These are phyloP conservation scores for Plasmodium chabaudi DNA, from an alignment of 169 alveolate species.

Conservation along the genomic window DNA sequence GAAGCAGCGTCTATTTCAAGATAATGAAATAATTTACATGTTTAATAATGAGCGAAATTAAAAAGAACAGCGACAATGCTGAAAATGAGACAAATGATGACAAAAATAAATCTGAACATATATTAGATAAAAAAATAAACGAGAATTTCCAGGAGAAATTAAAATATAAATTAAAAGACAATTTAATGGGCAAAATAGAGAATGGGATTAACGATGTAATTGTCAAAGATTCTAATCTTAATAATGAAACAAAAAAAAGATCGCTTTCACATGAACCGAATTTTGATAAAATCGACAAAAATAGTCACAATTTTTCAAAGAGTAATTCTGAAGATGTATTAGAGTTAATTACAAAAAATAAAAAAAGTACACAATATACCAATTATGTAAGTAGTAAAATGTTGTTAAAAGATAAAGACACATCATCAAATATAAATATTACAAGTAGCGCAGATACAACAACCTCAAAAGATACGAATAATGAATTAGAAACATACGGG, in stretches of 20 bases:
- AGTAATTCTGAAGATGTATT: not conserved
- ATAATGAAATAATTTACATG: too few relatives aligned
- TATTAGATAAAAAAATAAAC: not conserved
- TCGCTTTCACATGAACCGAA: not conserved
- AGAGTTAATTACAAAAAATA: slow-evolving; percentile 8
- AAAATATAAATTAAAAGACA: not conserved
- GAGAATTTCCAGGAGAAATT: not conserved
- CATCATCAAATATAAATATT: slow-evolving; percentile 5
- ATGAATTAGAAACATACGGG: slow-evolving; percentile 17
- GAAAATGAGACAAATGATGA: too few relatives aligned
- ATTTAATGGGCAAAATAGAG: not conserved
- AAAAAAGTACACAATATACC: not conserved
- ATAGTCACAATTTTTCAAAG: not conserved
- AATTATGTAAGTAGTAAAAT: slow-evolving; percentile 8
- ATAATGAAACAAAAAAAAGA: slow-evolving; percentile 13
- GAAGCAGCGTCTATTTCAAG: too few relatives aligned
- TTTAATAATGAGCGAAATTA: too few relatives aligned
- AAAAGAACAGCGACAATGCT: too few relatives aligned
- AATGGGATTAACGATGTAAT: slow-evolving; percentile 6
- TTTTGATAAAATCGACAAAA: slow-evolving; percentile 3
- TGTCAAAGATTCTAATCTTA: not conserved
- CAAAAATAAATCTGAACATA: too few relatives aligned
- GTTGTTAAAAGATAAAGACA: slow-evolving; percentile 1
- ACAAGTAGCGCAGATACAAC: slow-evolving; percentile 11
- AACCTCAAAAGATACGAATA: slow-evolving; percentile 20